phyloP scores from a whole-genome alignment of 371 early-diverging fungal genomes.

The Mortierella sp. region DNA sequence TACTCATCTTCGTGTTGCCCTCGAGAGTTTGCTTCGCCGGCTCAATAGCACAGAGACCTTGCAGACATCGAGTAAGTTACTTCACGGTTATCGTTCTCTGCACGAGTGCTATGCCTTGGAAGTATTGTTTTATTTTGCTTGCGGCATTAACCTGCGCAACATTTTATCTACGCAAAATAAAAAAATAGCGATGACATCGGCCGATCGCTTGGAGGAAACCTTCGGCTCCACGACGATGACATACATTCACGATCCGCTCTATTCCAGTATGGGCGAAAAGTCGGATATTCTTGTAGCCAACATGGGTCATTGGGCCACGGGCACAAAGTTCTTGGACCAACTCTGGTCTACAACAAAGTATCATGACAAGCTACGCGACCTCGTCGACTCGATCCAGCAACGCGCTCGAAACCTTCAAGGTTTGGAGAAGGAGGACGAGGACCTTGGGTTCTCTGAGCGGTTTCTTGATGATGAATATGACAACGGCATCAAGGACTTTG shows the following conservation, averaged over 20 bases:
- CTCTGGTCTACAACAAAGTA: constrained; percentile 33
- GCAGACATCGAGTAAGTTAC: constrained; percentile 20
- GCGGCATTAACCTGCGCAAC: neutral
- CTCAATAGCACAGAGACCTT: constrained; percentile 14
- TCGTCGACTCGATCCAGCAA: constrained; percentile 27
- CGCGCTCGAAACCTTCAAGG: constrained; percentile 31
- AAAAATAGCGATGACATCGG: neutral
- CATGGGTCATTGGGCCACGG: constrained; percentile 47
- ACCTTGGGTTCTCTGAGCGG: too few relatives aligned
- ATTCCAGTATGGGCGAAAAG: constrained; percentile 1
- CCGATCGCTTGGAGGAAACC: constrained; percentile 10
- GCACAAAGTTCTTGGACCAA: constrained; percentile 32
- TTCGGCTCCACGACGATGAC: constrained; percentile 17
- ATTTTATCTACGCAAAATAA: neutral
- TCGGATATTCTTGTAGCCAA: constrained; percentile 36
- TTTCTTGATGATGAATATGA: constrained; percentile 8
- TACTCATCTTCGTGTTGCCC: constrained; percentile 27
- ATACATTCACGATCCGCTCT: constrained; percentile 30
- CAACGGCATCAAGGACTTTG: constrained; percentile 2
- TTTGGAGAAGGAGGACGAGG: constrained; percentile 32
- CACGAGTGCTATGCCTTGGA: too few relatives aligned
- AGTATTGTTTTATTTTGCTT: too few relatives aligned
- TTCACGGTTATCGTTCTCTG: too few relatives aligned
- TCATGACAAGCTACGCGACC: constrained; percentile 20
- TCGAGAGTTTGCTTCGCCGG: constrained; percentile 24